Conservation (phyloP, 371 early-diverging fungal species). For the Capniomyces stellatus region DNA sequence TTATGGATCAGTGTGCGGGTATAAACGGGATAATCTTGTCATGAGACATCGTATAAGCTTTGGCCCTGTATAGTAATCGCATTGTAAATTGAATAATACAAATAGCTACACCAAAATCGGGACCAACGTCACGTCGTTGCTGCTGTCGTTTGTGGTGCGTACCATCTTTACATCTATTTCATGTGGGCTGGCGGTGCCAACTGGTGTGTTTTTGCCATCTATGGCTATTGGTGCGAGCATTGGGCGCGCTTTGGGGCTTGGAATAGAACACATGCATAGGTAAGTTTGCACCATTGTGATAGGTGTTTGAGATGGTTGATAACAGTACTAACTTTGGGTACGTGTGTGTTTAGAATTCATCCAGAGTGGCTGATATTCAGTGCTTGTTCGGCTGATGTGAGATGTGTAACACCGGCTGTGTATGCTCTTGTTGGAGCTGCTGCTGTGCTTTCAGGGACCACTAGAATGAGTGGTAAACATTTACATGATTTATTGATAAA, state of each 20-base stretch:
- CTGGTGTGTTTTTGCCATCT: conserved; percentile 60
- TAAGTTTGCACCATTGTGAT: background rate
- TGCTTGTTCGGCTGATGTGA: conserved; percentile 36
- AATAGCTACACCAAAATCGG: conserved; percentile 13
- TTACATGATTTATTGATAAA: background rate
- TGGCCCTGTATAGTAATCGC: background rate
- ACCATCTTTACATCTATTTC: conserved; percentile 49
- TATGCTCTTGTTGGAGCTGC: conserved; percentile 95
- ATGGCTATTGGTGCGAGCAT: conserved; percentile 66
- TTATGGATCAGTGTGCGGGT: no score
- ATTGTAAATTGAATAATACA: background rate
- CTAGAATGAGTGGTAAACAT: conserved; percentile 26
- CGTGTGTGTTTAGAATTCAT: conserved; percentile 29
- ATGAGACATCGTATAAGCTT: no score
- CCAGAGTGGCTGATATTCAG: conserved; percentile 41
- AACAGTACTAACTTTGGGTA: no score
- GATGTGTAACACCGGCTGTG: conserved; percentile 81
- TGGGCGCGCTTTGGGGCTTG: conserved; percentile 63
- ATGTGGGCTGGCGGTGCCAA: conserved; percentile 59
- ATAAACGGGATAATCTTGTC: no score
- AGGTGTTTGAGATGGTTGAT: background rate
- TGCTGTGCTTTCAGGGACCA: conserved; percentile 72
- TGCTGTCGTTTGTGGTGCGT: conserved; percentile 45
- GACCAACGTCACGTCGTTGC: conserved; percentile 20
- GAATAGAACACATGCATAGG: conserved; percentile 27